A percentile compares a stretch with the other conserved stretches of the same genome.
Evolutionary conservation across 2,329 filamentous ascomycete genomes (phyloP).

Genomic region (Macrophomina pseudophaseolina): DNA sequence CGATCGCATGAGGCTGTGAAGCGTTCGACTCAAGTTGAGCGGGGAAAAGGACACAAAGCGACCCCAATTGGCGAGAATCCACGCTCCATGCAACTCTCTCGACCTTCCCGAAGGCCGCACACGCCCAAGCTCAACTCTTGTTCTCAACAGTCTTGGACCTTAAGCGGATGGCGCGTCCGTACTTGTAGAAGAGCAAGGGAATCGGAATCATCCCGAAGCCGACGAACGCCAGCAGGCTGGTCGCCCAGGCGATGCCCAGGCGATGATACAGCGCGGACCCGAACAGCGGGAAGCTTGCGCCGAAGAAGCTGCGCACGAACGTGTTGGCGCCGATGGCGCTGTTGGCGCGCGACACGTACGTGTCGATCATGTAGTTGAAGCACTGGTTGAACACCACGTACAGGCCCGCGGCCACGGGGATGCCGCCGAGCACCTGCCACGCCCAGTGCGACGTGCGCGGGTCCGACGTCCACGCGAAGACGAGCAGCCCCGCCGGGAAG

Average conservation of each 20-base stretch:
- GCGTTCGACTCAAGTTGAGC: not conserved
- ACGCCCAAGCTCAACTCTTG: not conserved
- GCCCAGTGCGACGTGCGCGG: slow-evolving; percentile 62
- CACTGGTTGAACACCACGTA: slow-evolving; percentile 63
- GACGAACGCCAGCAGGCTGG: slow-evolving; percentile 61
- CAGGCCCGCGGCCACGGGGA: slow-evolving; percentile 61
- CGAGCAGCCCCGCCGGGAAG: slow-evolving; percentile 61
- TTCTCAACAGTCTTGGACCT: not conserved
- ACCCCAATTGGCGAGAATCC: slow-evolving; percentile 62
- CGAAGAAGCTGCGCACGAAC: slow-evolving; percentile 60
- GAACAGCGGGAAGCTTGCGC: slow-evolving; percentile 65
- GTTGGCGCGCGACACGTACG: slow-evolving; percentile 54
- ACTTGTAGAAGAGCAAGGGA: not conserved
- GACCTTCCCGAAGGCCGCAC: not conserved
- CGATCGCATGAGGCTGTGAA: not conserved
- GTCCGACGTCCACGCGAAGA: slow-evolving; percentile 65
- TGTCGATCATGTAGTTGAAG: slow-evolving; percentile 68
- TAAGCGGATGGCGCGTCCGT: not conserved
- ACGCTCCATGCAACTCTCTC: slow-evolving; percentile 32
- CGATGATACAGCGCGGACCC: slow-evolving; percentile 57
- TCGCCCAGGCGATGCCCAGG: slow-evolving; percentile 58
- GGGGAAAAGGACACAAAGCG: not conserved
- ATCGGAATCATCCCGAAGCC: slow-evolving; percentile 51
- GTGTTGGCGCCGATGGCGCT: slow-evolving; percentile 60
- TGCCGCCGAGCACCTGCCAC: slow-evolving; percentile 63